Evolutionary conservation across 202 grass and related monocot species (phyloP), one percentile per base, ranked within the genome.

Genomic region (Schoenoplectus triqueter): DNA sequence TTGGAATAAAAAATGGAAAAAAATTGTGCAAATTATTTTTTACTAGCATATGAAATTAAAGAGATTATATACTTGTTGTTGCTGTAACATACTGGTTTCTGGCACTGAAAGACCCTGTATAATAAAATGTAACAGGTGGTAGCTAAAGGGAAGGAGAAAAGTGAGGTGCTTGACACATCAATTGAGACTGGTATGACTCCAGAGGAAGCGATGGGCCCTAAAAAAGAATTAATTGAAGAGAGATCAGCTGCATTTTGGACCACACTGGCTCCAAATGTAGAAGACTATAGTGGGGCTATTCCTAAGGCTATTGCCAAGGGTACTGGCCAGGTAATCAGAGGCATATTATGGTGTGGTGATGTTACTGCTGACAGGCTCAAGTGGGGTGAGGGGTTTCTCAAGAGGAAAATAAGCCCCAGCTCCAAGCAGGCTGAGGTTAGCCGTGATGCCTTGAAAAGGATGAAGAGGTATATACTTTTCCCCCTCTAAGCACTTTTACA

Each of bases 291-390:
- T 86, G 87, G 91, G 21, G 86, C 87, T 4, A 89, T 90, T 59
- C 91, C 96, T 13, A 82, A 88, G 87, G 78, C 86, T 55, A 94
- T 99, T 44, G 96, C 93, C 8, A 84, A 15, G 52, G 91, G 96
- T 14, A 95, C 96, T 0, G 93, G 90, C 22, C 91, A 94, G 79
- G 68, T 99, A 8, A 91, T 99, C 8, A 88, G 85, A 85, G 96
- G 96, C 22, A 99, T 99, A 68, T 86, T 99, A 71, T 99, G 96
- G 96, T 96, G 90, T 68, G 90, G 96, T 11, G 93, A 96, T 71
- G 90, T 99, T 86, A 96, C 96, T 19, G 86, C 89, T 0, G 86
- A 86, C 49, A 90, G 96, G 68, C 72, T 99, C 13, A 89, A 66
- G 31, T 75, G 84, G 62, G 93, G 96, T 19, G 89, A 99, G 61